Conservation (phyloP, 202 grass and related monocot species). For the Saccharum hybrid region DNA sequence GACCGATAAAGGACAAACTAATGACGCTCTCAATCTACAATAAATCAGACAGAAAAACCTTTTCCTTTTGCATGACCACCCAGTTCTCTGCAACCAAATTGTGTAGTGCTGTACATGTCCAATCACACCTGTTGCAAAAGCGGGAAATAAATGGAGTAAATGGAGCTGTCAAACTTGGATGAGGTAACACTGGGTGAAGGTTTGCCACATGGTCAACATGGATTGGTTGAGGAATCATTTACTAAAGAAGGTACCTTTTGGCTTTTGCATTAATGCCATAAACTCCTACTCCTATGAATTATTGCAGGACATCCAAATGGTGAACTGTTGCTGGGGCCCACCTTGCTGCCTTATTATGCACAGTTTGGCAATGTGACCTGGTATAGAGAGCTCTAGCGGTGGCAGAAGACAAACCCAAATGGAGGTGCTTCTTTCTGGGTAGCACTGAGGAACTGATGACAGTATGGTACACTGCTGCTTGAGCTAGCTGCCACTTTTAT, state of each 20-base stretch:
- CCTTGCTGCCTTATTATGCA: slow-evolving; percentile 10
- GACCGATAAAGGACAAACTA: neutral
- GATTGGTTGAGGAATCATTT: neutral
- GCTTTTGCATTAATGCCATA: neutral
- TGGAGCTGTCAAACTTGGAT: slow-evolving; percentile 8
- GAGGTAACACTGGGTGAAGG: slow-evolving; percentile 1
- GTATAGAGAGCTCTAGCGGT: neutral
- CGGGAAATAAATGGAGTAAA: neutral
- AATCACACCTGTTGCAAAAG: neutral
- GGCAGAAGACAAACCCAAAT: slow-evolving; percentile 41
- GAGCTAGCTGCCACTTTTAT: slow-evolving; percentile 27
- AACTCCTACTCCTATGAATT: slow-evolving; percentile 19
- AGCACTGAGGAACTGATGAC: slow-evolving; percentile 5
- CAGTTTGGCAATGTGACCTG: slow-evolving; percentile 34
- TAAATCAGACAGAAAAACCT: neutral
- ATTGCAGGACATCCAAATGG: slow-evolving; percentile 15
- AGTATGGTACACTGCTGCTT: slow-evolving; percentile 6
- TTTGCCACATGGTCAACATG: slow-evolving; percentile 2
- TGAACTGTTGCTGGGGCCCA: slow-evolving; percentile 16
- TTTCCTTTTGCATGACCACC: neutral
- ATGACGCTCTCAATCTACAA: slow-evolving; percentile 6
- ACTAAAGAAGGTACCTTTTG: neutral
- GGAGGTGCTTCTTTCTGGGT: slow-evolving; percentile 28
- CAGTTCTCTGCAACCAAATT: neutral
- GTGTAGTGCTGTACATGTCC: neutral